A percentile compares a stretch with the other conserved stretches of the same genome.
These are phyloP conservation scores for Dendrobium catenatum DNA, from an alignment of 106 monocot species.

Conservation along the genomic window DNA sequence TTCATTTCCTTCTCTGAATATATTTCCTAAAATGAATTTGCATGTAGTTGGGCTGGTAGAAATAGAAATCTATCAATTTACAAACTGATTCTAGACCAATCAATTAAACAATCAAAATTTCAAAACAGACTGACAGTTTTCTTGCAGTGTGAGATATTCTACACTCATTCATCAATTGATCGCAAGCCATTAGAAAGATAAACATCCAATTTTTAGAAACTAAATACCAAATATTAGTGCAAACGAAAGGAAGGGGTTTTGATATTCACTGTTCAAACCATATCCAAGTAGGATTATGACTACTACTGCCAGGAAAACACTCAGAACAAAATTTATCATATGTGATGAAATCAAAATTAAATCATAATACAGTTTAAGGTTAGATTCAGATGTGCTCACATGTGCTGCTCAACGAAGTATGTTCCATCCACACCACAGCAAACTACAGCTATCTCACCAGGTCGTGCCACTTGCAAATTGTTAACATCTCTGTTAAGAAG, in stretches of 20 bases:
- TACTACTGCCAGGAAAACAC: neutral
- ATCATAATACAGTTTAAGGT: neutral
- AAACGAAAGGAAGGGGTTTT: neutral
- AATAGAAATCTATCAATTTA: neutral
- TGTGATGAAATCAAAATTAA: neutral
- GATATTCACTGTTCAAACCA: neutral
- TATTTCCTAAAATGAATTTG: neutral
- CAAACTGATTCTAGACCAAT: neutral
- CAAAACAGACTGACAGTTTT: neutral
- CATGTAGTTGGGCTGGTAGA: neutral
- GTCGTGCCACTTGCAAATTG: constrained; percentile 12
- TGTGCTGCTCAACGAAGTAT: constrained; percentile 59
- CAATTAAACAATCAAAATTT: neutral
- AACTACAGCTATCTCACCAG: constrained; percentile 45
- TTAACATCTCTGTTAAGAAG: constrained; percentile 34
- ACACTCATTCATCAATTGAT: neutral
- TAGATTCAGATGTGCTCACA: constrained; percentile 41
- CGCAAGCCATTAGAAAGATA: neutral
- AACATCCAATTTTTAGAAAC: constrained; percentile 1
- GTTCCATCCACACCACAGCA: constrained; percentile 65
- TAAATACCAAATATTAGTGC: neutral
- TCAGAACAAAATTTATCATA: neutral
- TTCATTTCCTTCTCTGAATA: neutral
- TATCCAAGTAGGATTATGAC: neutral
- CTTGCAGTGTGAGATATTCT: neutral